Evolutionary conservation across 768 basidiomycete species (phyloP).

Genomic region (Naematelia aurantialba): DNA sequence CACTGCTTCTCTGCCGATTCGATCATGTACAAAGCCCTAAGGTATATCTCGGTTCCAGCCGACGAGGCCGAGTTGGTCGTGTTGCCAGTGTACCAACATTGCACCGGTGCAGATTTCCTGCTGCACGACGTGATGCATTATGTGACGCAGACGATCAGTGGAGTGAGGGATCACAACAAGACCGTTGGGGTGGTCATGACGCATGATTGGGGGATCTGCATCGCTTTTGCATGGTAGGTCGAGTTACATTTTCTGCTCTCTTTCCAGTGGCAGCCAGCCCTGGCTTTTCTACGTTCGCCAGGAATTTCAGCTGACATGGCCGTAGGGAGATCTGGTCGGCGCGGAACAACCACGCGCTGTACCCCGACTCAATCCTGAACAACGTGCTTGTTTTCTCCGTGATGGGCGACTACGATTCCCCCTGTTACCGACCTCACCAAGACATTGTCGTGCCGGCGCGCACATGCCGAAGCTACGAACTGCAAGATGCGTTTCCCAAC

Average conservation of each 20-base stretch:
- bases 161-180: slow-evolving; percentile 25
- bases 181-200: slow-evolving; percentile 41
- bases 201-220: slow-evolving; percentile 51
- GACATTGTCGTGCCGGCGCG: slow-evolving; percentile 50
- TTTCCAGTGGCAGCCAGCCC: not conserved
- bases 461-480: slow-evolving; percentile 38
- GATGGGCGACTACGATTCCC: slow-evolving; percentile 50
- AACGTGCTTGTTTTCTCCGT: slow-evolving; percentile 46
- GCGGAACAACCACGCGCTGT: slow-evolving; percentile 25
- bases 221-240: slow-evolving; percentile 44
- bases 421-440: slow-evolving; percentile 50
- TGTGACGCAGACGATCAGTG: slow-evolving; percentile 36
- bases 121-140: slow-evolving; percentile 34
- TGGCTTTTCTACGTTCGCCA: not conserved
- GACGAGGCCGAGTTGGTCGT: slow-evolving; percentile 49
- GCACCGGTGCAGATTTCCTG: slow-evolving; percentile 34
- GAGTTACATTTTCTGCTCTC: not conserved
- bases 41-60: slow-evolving; percentile 40
- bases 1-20: slow-evolving; percentile 50
- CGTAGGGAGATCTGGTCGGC: slow-evolving; percentile 47
- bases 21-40: slow-evolving; percentile 45
- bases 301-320: too few relatives aligned
- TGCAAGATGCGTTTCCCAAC: slow-evolving; percentile 37
- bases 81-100: slow-evolving; percentile 47
- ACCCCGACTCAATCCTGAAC: slow-evolving; percentile 42